Base-by-base conservation (phyloP, 495 filamentous ascomycete genomes). In the Penicillium diatomitis region DNA sequence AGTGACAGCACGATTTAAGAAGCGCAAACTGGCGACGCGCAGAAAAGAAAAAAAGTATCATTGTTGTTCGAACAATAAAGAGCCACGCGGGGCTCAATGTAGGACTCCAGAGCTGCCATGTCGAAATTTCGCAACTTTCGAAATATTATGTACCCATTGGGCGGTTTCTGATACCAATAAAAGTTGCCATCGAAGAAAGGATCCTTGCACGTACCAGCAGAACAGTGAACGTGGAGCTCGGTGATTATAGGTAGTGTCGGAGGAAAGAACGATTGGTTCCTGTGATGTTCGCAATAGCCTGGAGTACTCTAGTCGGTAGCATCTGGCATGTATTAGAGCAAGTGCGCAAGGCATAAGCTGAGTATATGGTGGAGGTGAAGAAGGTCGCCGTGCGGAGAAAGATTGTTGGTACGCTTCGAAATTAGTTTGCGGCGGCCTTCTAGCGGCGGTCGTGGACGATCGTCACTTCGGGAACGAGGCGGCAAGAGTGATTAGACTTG, bases 141-240 rank as follows among this genome's bases (percentile, higher is more conserved):
- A 20, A 20, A 20, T 20, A 20, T 0, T 20, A 20, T 20, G 1
- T 20, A 20, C 20, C 20, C 20, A 20, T 20, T 20, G 20, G 2
- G 20, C 20, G 20, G 20, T 20, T 20, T 35, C 8, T 34, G 6
- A 46, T 10, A 41, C 7, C 38, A 41, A 46, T 32, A 11, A 42
- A 30, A 47, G 28, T 39, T 30, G 38, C 35, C 8, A 34, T 11
- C 38, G 51, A 46, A 42, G 36, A 32, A 47, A 48, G 41, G 20
- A 20, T 6, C 33, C 32, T 11, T 6, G 48, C 47, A 57, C 58
- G 37, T 37, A 62, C 59, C 49, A 52, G 51, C 41, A 37, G 42
- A 50, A 32, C 37, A 51, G 49, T 30, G 11, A 38, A 38, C 46
- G 20, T 20, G 20, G 20, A 20, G 20, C 20, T 20, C 20, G 20